A percentile compares a stretch with the other conserved stretches of the same genome.
phyloP scores from a whole-genome alignment of 306 rosid genomes.

The Rubus parviflorus region DNA sequence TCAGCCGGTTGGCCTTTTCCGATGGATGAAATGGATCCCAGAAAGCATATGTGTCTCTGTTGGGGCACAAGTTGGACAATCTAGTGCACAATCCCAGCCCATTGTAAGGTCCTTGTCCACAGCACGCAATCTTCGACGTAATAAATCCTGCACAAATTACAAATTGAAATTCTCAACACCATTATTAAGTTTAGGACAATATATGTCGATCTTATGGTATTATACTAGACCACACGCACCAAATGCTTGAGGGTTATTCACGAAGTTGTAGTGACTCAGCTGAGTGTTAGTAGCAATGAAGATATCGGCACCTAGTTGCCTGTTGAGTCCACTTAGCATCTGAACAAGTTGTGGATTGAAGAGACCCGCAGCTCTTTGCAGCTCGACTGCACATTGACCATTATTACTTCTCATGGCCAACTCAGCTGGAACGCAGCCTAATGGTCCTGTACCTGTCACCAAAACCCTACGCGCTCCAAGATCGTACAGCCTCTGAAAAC shows the following conservation, averaged over 20 bases:
- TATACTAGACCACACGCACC: conserved; percentile 37
- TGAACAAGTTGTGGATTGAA: conserved; percentile 69
- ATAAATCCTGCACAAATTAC: conserved; percentile 48
- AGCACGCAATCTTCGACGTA: conserved; percentile 71
- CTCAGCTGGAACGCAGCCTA: conserved; percentile 91
- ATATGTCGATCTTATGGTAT: too few species aligned
- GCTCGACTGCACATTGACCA: conserved; percentile 54
- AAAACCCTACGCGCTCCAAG: conserved; percentile 72
- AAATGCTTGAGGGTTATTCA: conserved; percentile 42
- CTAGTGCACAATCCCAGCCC: conserved; percentile 66
- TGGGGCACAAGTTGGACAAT: conserved; percentile 58
- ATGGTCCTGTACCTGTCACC: conserved; percentile 87
- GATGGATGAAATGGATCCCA: conserved; percentile 89
- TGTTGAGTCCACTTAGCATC: conserved; percentile 43
- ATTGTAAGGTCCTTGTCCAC: conserved; percentile 84
- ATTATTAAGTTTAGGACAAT: too few species aligned
- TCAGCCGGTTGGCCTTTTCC: conserved; percentile 45
- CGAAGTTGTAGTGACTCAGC: conserved; percentile 38
- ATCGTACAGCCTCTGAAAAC: conserved; percentile 41
- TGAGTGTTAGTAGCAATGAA: conserved; percentile 60
- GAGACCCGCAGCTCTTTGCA: conserved; percentile 56
- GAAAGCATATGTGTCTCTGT: conserved; percentile 62
- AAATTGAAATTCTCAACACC: too few species aligned
- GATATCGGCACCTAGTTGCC: conserved; percentile 49
- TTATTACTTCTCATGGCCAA: conserved; percentile 50